These are phyloP conservation scores for Cercophora newfieldiana DNA, from an alignment of 495 filamentous ascomycete genomes.

Conservation along the genomic window DNA sequence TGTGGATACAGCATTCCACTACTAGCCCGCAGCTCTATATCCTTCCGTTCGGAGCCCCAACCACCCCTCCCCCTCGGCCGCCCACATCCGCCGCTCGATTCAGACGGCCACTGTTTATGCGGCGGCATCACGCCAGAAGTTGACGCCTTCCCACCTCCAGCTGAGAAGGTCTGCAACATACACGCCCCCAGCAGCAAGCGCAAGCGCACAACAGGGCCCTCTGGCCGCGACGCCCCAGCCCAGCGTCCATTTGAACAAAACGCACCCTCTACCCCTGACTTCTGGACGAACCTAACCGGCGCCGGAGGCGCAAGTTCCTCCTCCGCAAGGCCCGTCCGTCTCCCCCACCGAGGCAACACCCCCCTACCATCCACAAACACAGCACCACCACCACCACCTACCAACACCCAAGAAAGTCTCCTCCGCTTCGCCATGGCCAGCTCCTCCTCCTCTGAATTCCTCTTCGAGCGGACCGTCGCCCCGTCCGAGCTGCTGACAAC, in stretches of 20 bases:
- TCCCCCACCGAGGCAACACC: not conserved
- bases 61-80: constrained; percentile 39
- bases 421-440: not conserved
- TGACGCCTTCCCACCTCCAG: not conserved
- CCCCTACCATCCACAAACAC: not conserved
- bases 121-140: not conserved
- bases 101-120: not conserved
- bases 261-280: not conserved
- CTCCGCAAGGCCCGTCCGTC: not conserved
- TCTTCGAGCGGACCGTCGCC: not conserved
- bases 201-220: not conserved
- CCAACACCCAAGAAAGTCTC: not conserved
- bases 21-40: constrained; percentile 36
- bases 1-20: constrained; percentile 41
- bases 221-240: not conserved
- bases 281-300: not conserved
- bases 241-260: not conserved
- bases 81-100: constrained; percentile 15
- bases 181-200: not conserved
- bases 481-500: not conserved
- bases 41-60: constrained; percentile 31
- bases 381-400: not conserved
- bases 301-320: not conserved
- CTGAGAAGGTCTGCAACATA: not conserved
- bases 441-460: not conserved